phyloP scores from a whole-genome alignment of 257 asterid species.

The Nicotiana knightiana region DNA sequence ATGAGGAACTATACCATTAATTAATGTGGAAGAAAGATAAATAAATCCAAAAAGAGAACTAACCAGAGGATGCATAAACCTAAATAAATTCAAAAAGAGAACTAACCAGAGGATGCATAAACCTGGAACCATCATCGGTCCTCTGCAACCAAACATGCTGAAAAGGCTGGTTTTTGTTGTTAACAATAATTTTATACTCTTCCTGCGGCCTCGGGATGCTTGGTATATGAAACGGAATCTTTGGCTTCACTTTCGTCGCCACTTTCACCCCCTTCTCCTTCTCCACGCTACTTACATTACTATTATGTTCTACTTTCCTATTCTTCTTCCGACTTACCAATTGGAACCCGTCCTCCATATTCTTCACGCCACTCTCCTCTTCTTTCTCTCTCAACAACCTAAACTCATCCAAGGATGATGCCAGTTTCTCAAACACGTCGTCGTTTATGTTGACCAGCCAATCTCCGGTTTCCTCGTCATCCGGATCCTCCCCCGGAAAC shows the following conservation, averaged over 20 bases:
- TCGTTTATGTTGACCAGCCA: constrained; percentile 78
- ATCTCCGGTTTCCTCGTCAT: constrained; percentile 43
- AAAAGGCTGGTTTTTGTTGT: constrained; percentile 70
- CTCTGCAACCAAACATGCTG: constrained; percentile 90
- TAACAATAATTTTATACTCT: constrained; percentile 70
- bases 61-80: constrained; percentile 72
- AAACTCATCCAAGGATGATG: constrained; percentile 67
- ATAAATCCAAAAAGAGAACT: constrained; percentile 15
- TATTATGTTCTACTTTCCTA: constrained; percentile 27
- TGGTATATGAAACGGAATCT: constrained; percentile 76
- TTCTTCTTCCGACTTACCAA: constrained; percentile 68
- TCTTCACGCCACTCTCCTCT: constrained; percentile 55
- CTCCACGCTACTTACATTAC: constrained; percentile 14
- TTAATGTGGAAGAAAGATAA: no score
- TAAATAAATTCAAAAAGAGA: background rate
- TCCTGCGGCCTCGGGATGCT: constrained; percentile 73
- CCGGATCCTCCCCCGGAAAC: constrained; percentile 50
- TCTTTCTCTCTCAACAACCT: constrained; percentile 39
- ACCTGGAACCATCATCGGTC: constrained; percentile 65
- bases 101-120: constrained; percentile 77
- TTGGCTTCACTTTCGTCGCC: constrained; percentile 65
- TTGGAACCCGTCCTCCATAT: constrained; percentile 51
- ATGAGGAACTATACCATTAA: no score
- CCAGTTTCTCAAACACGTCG: constrained; percentile 61
- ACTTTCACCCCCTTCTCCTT: constrained; percentile 48